Evolutionary conservation across 371 early-diverging fungal genomes (phyloP), one percentile per base, ranked within the genome.

Genomic region (Mucor indicus): DNA sequence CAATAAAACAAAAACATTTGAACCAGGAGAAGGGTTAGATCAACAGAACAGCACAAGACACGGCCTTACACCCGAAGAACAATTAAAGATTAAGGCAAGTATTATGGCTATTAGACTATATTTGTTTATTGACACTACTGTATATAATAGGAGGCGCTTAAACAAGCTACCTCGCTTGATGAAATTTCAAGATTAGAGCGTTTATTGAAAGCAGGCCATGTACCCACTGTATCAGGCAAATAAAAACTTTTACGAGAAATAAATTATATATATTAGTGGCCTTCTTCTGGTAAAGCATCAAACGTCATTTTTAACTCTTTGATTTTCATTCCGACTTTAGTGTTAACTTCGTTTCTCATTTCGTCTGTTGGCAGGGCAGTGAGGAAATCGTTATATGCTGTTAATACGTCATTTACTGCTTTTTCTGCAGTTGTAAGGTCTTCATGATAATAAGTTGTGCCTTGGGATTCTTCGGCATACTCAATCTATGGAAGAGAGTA

Each of bases 111-210:
- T n/a, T n/a, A n/a, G n/a, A n/a, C n/a, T n/a, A n/a, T n/a, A n/a
- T n/a, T n/a, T n/a, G n/a, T n/a, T n/a, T n/a, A n/a, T n/a, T n/a
- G n/a, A n/a, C n/a, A n/a, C n/a, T n/a, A n/a, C n/a, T 35, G 6
- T 37, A 0, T 46, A 25, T 19, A 8, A 13, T 37, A 75, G 67
- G 86, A 84, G 46, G 89, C 90, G 21, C 72, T 92, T 49, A 77
- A 79, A 31, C 78, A 85, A 47, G 93, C 91, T 6, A 85, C 75
- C 37, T 85, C 85, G 19, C 60, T 92, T 57, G 91, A 88, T 39
- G 93, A 92, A 55, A 84, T 90, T 48, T 74, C 78, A 27, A 60
- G 81, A 49, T 62, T 92, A 62, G 90, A 90, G 50, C 69, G 81
- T 50, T 61, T 78, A 48, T 67, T 89, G 53, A 72, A 77, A 56